phyloP scores from a whole-genome alignment of 2,329 filamentous ascomycete genomes.

The Venturia pyrina region DNA sequence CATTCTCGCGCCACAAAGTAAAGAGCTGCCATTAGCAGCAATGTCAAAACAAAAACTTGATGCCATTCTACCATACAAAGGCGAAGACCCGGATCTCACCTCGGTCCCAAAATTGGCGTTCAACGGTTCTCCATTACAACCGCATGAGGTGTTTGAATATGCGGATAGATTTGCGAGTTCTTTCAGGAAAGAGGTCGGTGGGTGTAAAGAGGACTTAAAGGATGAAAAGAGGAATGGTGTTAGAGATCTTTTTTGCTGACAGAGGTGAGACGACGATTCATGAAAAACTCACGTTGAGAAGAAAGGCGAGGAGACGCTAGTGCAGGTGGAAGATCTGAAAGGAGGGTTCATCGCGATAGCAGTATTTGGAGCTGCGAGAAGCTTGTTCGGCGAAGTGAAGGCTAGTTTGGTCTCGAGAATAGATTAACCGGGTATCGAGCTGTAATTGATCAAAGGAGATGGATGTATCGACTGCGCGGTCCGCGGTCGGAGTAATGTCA shows the following conservation, averaged over 20 bases:
- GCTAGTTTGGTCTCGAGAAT: neutral
- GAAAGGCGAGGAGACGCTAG: too few relatives aligned
- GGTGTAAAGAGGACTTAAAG: slow-evolving; percentile 39
- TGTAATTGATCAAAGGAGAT: too few relatives aligned
- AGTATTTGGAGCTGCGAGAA: too few relatives aligned
- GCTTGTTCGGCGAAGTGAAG: too few relatives aligned
- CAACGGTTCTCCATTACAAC: slow-evolving; percentile 44
- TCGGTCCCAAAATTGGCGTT: slow-evolving; percentile 53
- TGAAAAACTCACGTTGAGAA: too few relatives aligned
- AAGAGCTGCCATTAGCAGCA: slow-evolving; percentile 28
- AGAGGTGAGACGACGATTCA: too few relatives aligned
- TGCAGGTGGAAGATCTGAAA: too few relatives aligned
- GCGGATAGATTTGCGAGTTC: slow-evolving; percentile 44
- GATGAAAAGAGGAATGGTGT: neutral
- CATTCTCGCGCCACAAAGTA: neutral
- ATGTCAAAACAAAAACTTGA: slow-evolving; percentile 32
- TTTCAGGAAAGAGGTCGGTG: slow-evolving; percentile 59
- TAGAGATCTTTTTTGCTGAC: neutral
- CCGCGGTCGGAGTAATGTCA: too few relatives aligned
- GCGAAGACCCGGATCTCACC: slow-evolving; percentile 37
- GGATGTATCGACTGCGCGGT: too few relatives aligned
- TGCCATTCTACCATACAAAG: slow-evolving; percentile 37
- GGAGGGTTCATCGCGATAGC: too few relatives aligned
- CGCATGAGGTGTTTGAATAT: slow-evolving; percentile 31
- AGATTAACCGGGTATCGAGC: too few relatives aligned